Conservation (phyloP, 2,329 filamentous ascomycete genomes). For the Cytospora chrysosperma region DNA sequence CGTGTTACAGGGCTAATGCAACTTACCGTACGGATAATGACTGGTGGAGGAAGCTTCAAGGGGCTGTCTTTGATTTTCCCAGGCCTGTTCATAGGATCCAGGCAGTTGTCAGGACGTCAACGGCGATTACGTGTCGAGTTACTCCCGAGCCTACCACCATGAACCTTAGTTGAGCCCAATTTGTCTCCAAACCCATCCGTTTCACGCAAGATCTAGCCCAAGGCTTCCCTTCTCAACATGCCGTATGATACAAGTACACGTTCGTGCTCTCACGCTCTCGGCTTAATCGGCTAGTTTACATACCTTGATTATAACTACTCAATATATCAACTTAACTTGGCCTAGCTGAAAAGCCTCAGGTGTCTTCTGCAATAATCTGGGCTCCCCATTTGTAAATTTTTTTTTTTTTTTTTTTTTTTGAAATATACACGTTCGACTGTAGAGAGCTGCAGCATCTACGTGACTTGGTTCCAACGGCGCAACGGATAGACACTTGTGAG, state of each 20-base stretch:
- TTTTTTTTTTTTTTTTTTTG: no score
- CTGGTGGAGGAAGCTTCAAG: background rate
- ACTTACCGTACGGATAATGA: background rate
- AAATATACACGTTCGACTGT: no score
- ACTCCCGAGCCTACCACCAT: background rate
- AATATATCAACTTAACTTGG: background rate
- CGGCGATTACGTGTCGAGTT: background rate
- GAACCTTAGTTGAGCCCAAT: background rate
- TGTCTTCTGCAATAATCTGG: background rate
- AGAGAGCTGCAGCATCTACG: no score
- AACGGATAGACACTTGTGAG: no score
- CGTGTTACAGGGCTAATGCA: conserved; percentile 21
- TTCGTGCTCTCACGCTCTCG: background rate
- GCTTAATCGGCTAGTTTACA: background rate
- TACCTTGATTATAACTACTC: background rate
- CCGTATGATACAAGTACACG: background rate
- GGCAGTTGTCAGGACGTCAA: background rate
- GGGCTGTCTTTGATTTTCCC: background rate
- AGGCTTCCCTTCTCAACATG: background rate
- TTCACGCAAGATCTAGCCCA: background rate
- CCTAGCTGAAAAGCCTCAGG: background rate
- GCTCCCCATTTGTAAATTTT: no score
- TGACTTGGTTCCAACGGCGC: no score
- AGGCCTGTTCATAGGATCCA: background rate
- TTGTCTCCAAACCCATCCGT: background rate